A percentile compares a stretch with the other conserved stretches of the same genome.
phyloP scores from a whole-genome alignment of 2,329 filamentous ascomycete genomes.

The Botrytis galanthina region DNA sequence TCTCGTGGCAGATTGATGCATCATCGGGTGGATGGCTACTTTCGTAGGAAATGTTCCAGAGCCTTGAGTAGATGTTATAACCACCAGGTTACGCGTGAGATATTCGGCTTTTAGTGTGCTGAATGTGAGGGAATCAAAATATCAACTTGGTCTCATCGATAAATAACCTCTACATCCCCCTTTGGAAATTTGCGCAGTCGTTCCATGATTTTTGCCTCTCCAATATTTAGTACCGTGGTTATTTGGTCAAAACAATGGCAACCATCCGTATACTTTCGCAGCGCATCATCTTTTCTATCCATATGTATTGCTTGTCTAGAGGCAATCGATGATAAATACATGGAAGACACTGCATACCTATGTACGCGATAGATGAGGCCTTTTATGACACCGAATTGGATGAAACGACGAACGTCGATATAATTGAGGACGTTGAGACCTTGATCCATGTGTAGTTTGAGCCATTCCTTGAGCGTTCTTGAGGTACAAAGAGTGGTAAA shows the following conservation, averaged over 20 bases:
- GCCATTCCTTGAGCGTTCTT: constrained; percentile 83
- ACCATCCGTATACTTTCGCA: constrained; percentile 71
- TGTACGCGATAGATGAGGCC: constrained; percentile 90
- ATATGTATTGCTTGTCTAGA: constrained; percentile 31
- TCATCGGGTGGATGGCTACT: too few species aligned
- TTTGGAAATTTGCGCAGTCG: constrained; percentile 57
- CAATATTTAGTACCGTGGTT: constrained; percentile 70
- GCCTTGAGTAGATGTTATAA: neutral
- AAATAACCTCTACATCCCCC: constrained; percentile 41
- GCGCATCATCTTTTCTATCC: constrained; percentile 34
- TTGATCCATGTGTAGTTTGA: constrained; percentile 67
- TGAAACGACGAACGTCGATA: constrained; percentile 85
- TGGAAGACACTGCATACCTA: constrained; percentile 76
- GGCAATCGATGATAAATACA: constrained; percentile 50
- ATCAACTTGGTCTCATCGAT: constrained; percentile 33
- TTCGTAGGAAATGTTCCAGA: too few species aligned
- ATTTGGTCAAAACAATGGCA: constrained; percentile 79
- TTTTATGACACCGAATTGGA: constrained; percentile 96
- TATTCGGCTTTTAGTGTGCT: too few species aligned
- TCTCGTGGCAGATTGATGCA: neutral
- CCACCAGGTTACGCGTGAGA: too few species aligned
- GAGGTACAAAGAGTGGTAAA: constrained; percentile 84
- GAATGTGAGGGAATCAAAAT: neutral
- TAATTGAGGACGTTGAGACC: constrained; percentile 65
- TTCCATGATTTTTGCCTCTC: constrained; percentile 67